Evolutionary conservation across 2,329 filamentous ascomycete genomes (phyloP), one percentile per base, ranked within the genome.

Genomic region (Botryotinia globosa): DNA sequence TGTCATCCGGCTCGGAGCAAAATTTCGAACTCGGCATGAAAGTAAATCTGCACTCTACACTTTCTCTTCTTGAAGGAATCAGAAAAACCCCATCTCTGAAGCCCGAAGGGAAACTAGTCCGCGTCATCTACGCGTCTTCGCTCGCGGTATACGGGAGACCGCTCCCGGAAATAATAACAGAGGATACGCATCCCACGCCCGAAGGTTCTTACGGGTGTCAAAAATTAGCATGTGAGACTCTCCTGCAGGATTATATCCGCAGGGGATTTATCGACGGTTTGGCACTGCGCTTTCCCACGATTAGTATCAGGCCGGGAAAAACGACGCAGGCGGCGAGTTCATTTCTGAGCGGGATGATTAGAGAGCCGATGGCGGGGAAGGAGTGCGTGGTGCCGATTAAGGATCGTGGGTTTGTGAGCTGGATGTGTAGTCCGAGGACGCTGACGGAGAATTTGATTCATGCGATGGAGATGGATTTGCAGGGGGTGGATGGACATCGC

Each of bases 1-100:
- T 91, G 89, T 90, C 87, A 0, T 85, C 85, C 25, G 88, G 87
- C 16, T 85, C 88, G 22, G 89, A 91, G 81, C 86, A 86, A 8
- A 86, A 90, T 68, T 82, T 89, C 83, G 78, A 87, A 81, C 77
- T 85, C 82, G 73, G 88, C 2, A 82, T 88, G 73, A 83, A 82
- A 68, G 88, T 90, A 70, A 90, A 90, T 77, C 82, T 89, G 34
- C 87, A 90, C 74, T 86, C 85, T 1, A 87, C 88, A 1, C 83
- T 86, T 32, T 78, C 81, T 37, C 79, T 90, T 0, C 82, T 90
- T 8, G 87, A 90, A 68, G 81, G 82, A 9, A 81, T 90, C 34
- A 83, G 87, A 7, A 69, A 39, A 16, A 59, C 62, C 0, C 20
- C 29, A 9, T 29, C 62, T 2, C 20, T 58, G 2, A 18, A 34